Conservation (phyloP, 768 basidiomycete genomes). For the Lanmaoa rubissima region DNA sequence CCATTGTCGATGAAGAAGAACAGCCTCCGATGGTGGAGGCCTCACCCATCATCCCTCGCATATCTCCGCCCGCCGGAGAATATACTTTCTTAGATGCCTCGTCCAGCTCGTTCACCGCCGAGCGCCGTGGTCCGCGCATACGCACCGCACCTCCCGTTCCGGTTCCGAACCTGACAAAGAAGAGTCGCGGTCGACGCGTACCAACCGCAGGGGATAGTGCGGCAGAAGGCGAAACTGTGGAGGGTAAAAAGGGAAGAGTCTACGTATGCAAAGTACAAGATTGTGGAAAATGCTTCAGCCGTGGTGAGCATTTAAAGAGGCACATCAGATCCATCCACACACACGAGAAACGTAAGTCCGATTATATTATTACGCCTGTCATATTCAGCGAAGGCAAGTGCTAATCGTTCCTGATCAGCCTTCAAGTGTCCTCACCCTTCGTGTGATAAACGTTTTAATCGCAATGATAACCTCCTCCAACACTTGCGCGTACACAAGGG, state of each 20-base stretch:
- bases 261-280: constrained; percentile 67
- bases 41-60: constrained; percentile 6
- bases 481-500: constrained; percentile 70
- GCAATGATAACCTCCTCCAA: constrained; percentile 79
- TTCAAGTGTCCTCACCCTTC: constrained; percentile 65
- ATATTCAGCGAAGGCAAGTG: constrained; percentile 10
- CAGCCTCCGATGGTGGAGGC: constrained; percentile 8
- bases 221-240: constrained; percentile 24
- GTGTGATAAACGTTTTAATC: constrained; percentile 74
- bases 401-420: constrained; percentile 45
- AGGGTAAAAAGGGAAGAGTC: constrained; percentile 35
- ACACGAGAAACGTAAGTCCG: constrained; percentile 68
- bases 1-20: constrained; percentile 27
- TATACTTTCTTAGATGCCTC: constrained; percentile 36
- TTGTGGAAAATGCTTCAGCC: constrained; percentile 71
- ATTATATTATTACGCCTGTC: constrained; percentile 16
- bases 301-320: constrained; percentile 74
- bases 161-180: constrained; percentile 77
- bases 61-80: constrained; percentile 32
- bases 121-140: constrained; percentile 46
- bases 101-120: constrained; percentile 36
- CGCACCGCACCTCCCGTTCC: constrained; percentile 62
- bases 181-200: constrained; percentile 74
- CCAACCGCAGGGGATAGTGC: constrained; percentile 45
- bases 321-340: constrained; percentile 76